phyloP scores from a whole-genome alignment of 2,329 filamentous ascomycete genomes.

The Gnomoniopsis sp. region DNA sequence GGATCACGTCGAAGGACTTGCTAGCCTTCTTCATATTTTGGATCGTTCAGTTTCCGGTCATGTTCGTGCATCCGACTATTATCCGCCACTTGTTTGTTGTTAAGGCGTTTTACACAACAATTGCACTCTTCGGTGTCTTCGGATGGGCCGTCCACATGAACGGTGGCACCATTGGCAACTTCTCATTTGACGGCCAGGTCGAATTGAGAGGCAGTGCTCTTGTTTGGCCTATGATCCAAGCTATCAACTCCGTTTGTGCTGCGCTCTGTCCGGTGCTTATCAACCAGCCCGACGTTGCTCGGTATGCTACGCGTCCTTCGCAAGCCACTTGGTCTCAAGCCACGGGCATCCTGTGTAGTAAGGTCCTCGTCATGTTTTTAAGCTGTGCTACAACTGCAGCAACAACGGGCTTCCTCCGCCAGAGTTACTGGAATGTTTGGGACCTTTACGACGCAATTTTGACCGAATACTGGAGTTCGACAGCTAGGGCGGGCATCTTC shows the following conservation, averaged over 20 bases:
- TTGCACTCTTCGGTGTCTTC: constrained; percentile 24
- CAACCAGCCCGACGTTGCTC: constrained; percentile 39
- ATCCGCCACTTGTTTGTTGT: constrained; percentile 44
- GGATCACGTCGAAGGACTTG: constrained; percentile 48
- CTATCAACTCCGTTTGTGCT: constrained; percentile 17
- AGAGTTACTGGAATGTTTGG: constrained; percentile 42
- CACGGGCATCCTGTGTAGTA: constrained; percentile 33
- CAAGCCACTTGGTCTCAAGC: constrained; percentile 29
- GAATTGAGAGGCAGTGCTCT: constrained; percentile 4
- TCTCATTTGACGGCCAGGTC: background rate
- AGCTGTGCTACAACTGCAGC: constrained; percentile 37
- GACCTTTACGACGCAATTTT: constrained; percentile 38
- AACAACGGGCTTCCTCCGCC: constrained; percentile 29
- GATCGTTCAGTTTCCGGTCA: constrained; percentile 45
- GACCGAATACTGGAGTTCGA: constrained; percentile 34
- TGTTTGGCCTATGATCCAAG: constrained; percentile 18
- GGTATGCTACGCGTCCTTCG: constrained; percentile 28
- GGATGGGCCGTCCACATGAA: background rate
- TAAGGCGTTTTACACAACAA: constrained; percentile 41
- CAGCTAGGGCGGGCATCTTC: constrained; percentile 36
- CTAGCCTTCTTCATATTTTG: constrained; percentile 54
- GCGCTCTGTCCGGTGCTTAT: constrained; percentile 23
- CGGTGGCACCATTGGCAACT: background rate
- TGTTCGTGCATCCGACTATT: constrained; percentile 47
- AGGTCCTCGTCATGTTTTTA: constrained; percentile 37